A percentile compares a stretch with the other conserved stretches of the same genome.
phyloP scores from a whole-genome alignment of 176 grass and related monocot species.

The Paspalum vaginatum region DNA sequence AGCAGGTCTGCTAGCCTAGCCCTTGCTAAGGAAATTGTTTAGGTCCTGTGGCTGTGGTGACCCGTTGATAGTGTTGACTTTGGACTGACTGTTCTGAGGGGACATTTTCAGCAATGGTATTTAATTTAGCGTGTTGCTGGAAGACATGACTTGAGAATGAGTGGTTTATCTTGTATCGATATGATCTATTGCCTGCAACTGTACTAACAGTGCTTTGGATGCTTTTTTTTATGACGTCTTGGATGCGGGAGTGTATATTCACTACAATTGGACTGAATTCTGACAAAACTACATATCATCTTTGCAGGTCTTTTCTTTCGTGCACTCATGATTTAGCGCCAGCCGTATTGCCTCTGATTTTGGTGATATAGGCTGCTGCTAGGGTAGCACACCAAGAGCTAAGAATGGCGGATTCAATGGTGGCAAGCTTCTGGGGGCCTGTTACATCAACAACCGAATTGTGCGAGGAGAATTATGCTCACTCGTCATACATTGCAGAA shows the following conservation, averaged over 20 bases:
- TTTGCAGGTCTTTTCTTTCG: conserved; percentile 44
- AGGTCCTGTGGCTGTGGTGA: neutral
- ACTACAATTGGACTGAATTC: neutral
- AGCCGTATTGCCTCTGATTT: conserved; percentile 4
- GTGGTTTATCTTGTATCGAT: neutral
- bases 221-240: neutral
- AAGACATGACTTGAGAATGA: neutral
- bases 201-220: neutral
- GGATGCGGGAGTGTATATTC: neutral
- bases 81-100: neutral
- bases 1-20: neutral
- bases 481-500: conserved; percentile 79
- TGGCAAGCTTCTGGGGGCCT: conserved; percentile 83
- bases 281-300: neutral
- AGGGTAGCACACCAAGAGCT: conserved; percentile 7
- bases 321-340: conserved; percentile 41
- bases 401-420: conserved; percentile 73
- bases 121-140: neutral
- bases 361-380: conserved; percentile 20
- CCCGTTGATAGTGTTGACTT: conserved; percentile 11
- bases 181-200: neutral
- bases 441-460: conserved; percentile 77
- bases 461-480: conserved; percentile 74
- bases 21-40: neutral
- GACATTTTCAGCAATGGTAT: neutral